These are phyloP conservation scores for Wickerhamomyces ciferrii DNA, from an alignment of 805 yeast genomes.

Conservation along the genomic window DNA sequence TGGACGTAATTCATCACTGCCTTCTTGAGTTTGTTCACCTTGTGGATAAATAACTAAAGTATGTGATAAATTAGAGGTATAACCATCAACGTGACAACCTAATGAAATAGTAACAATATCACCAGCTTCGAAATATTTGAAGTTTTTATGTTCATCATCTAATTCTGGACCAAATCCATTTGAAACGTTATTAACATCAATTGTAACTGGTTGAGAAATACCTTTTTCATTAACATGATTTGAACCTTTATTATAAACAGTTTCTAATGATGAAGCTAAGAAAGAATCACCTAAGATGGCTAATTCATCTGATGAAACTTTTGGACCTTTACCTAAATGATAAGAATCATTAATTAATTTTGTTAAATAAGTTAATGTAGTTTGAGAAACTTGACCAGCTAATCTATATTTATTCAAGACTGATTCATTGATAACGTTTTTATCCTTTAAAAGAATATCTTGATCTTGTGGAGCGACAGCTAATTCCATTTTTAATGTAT, in stretches of 20 bases:
- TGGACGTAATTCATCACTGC: conserved; percentile 36
- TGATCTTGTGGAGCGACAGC: conserved; percentile 74
- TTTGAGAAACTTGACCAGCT: conserved; percentile 87
- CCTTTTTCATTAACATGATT: conserved; percentile 79
- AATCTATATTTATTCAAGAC: conserved; percentile 78
- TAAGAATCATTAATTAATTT: conserved; percentile 68
- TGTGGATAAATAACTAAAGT: conserved; percentile 81
- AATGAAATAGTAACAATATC: conserved; percentile 81
- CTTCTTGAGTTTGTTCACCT: conserved; percentile 29
- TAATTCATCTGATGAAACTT: conserved; percentile 53
- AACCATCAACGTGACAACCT: conserved; percentile 95
- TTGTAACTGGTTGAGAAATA: conserved; percentile 84
- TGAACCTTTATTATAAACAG: conserved; percentile 46
- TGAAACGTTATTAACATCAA: conserved; percentile 77
- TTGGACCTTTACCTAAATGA: conserved; percentile 43
- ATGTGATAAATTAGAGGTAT: conserved; percentile 82
- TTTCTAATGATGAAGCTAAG: conserved; percentile 52
- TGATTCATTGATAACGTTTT: conserved; percentile 56
- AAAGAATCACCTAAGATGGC: conserved; percentile 81
- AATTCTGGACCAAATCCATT: conserved; percentile 84
- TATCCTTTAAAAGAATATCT: conserved; percentile 64
- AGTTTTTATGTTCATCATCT: conserved; percentile 43
- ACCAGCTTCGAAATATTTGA: conserved; percentile 54
- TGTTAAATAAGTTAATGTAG: conserved; percentile 63
- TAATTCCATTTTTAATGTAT: conserved; percentile 48